Base-by-base conservation (phyloP, 345 rosid genomes). In the Eucalyptus fibrosa region DNA sequence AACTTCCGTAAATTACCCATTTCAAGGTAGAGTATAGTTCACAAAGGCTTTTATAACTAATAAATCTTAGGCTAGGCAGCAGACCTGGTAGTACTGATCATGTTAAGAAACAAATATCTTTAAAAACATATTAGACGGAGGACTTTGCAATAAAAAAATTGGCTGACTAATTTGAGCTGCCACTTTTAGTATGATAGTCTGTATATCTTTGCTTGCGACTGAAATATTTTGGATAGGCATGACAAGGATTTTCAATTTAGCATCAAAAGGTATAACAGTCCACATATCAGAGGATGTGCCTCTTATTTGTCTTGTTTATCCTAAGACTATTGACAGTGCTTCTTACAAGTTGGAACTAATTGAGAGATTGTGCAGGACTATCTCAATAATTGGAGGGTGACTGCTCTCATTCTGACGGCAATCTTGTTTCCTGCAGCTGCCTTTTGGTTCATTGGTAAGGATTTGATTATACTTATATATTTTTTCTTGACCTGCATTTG, bases 361-460 rank as follows among this genome's bases (percentile, higher is more conserved):
- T 15, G 72, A 56, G 28, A 32, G 65, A n/a, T 91, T 62, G 23
- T 88, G 86, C 97, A 97, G 98, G 99, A 97, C 90, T 69, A 85
- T 50, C 88, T 95, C 86, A 87, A 97, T 94, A 96, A 95, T 86
- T 97, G 99, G 99, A 97, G 99, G 90, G 91, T 89, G 90, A 96
- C 99, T 88, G 89, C 99, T 90, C 99, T 97, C 89, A 94, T 95
- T 91, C 95, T 97, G 87, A 95, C 99, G 2, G 90, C 93, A 67
- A 92, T 97, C 88, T 90, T 97, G 90, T 96, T 97, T 94, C 97
- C 94, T 50, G 97, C 99, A 18, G 99, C 99, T 56, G 93, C 83
- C n/a, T 91, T 97, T 89, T 97, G 99, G 99, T 94, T 91, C 89
- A 94, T 94, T 87, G 99, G 98, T 95, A 93, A 88, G 89, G 50